Evolutionary conservation across 2,329 filamentous ascomycete genomes (phyloP).

Genomic region (Verticillium zaregamsianum): DNA sequence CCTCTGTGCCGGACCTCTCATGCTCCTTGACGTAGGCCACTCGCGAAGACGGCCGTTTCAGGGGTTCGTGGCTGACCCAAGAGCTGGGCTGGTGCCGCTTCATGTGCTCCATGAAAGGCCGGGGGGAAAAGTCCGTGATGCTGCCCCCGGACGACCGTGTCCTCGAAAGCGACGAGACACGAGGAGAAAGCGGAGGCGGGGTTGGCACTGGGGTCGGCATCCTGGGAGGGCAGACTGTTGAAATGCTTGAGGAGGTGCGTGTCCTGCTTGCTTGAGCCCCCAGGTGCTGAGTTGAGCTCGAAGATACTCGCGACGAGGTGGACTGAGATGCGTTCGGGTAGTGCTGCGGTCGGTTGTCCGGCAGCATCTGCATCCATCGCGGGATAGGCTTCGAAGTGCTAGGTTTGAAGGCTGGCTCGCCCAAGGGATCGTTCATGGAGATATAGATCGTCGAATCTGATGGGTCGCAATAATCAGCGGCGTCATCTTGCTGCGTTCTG

Average conservation of each 20-base stretch:
- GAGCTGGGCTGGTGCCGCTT: constrained; percentile 15
- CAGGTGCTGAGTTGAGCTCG: neutral
- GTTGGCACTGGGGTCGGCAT: constrained; percentile 1
- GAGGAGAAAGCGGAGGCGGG: neutral
- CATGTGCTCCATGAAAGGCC: neutral
- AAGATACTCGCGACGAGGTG: neutral
- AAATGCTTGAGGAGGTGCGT: constrained; percentile 2
- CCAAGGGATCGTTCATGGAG: constrained; percentile 44
- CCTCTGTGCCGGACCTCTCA: constrained; percentile 15
- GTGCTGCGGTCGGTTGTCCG: neutral
- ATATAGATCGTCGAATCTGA: constrained; percentile 39
- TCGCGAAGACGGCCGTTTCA: constrained; percentile 33
- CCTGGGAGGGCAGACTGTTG: constrained; percentile 1
- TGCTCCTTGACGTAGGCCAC: constrained; percentile 12
- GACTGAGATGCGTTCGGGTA: neutral
- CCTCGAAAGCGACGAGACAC: neutral
- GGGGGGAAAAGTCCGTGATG: neutral
- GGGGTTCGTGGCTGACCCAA: constrained; percentile 31
- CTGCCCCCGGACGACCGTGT: neutral
- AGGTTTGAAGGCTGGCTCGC: constrained; percentile 40
- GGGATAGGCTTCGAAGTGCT: constrained; percentile 49
- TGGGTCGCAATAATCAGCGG: constrained; percentile 3
- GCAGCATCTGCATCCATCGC: constrained; percentile 32
- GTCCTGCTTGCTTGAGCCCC: neutral
- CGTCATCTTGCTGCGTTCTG: neutral